Evolutionary conservation across 495 filamentous ascomycete species (phyloP).

Genomic region (Cercophora sp.): DNA sequence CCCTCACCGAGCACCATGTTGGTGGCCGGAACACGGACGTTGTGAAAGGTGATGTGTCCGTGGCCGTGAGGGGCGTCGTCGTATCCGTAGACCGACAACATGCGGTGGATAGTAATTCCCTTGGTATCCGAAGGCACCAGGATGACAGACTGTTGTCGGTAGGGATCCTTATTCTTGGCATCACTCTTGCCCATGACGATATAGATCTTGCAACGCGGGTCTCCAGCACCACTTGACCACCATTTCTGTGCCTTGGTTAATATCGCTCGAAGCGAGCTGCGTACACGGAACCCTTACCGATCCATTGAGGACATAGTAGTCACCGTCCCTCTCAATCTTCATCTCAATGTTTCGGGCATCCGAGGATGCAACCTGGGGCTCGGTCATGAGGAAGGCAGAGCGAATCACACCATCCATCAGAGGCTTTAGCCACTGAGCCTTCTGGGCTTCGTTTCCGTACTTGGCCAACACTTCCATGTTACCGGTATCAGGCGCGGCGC

Average conservation of each 20-base stretch:
- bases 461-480: slow-evolving; percentile 97
- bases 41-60: slow-evolving; percentile 79
- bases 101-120: slow-evolving; percentile 78
- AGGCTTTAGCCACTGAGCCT: slow-evolving; percentile 78
- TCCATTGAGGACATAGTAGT: slow-evolving; percentile 82
- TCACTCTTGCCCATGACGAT: slow-evolving; percentile 89
- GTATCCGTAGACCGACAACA: slow-evolving; percentile 87
- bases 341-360: slow-evolving; percentile 88
- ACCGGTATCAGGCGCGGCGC: slow-evolving; percentile 85
- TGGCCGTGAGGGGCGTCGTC: slow-evolving; percentile 94
- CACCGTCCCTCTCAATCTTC: slow-evolving; percentile 72
- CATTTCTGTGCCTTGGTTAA: slow-evolving; percentile 91
- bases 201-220: slow-evolving; percentile 85
- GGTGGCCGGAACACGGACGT: slow-evolving; percentile 73
- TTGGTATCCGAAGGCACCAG: slow-evolving; percentile 71
- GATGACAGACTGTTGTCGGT: slow-evolving; percentile 86
- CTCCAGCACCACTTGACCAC: slow-evolving; percentile 91
- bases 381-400: slow-evolving; percentile 91
- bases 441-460: slow-evolving; percentile 87
- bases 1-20: slow-evolving; percentile 86
- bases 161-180: slow-evolving; percentile 64
- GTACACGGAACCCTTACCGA: slow-evolving; percentile 49
- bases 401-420: slow-evolving; percentile 82
- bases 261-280: background rate
- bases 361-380: slow-evolving; percentile 77